Base-by-base conservation (phyloP, 2,329 filamentous ascomycete genomes). In the Hansfordia pulvinata region DNA sequence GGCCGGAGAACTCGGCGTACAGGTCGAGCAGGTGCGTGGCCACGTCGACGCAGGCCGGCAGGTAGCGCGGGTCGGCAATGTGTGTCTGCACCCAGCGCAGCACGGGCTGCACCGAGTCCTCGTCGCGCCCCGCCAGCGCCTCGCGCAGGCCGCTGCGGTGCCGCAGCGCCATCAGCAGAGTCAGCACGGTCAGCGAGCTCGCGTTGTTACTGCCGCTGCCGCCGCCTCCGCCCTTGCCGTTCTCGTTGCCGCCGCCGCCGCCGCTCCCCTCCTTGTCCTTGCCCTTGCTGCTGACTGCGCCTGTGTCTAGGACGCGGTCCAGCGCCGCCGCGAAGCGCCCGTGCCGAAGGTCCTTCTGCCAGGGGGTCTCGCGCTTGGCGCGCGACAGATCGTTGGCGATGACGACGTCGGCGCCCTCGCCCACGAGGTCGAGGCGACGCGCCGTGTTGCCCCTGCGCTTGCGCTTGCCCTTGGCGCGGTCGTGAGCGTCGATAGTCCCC, bases 101-200 rank as follows among this genome's bases (percentile, higher is more conserved):
- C 9, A 96, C 66, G 1, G 88, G 86, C 49, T 83, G 70, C 4
- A 98, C 71, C 0, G 75, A 75, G 20, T 74, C 61, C 52, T 93
- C 85, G 46, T 93, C 81, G 23, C 90, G 73, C 34, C 76, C 72
- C 44, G 78, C 69, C 23, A 98, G 68, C 4, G 90, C 84, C 19
- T 78, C 71, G 25, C 80, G 74, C 32, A 94, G 64, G 2, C 85
- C 88, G 32, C 79, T 84, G 32, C 88, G 80, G 54, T 98, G 88
- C 20, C 83, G 77, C 18, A 98, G 66, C 6, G 85, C 81, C 9
- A 80, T 78, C 12, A 98, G 62, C 16, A 93, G 60, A 1, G 84
- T 92, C 16, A 94, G 64, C 4, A 76, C 64, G 12, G 58, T 66
- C 25, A 80, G 58, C 2, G 73, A 60, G 13, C 68, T 62, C 48